Conservation (phyloP, 176 grass and related monocot species). For the Puya raimondii region DNA sequence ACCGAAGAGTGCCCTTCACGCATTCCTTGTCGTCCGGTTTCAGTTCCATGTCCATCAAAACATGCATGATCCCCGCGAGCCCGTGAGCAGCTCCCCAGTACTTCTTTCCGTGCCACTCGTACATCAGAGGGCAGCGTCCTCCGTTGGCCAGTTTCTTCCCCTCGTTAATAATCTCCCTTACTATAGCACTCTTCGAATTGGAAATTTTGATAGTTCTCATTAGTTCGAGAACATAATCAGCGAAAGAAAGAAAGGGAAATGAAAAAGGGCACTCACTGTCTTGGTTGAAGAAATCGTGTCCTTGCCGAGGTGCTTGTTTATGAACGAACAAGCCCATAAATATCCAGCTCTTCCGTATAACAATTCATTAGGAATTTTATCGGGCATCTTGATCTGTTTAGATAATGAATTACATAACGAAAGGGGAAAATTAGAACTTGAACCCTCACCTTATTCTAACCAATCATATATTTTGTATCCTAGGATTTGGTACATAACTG, state of each 20-base stretch:
- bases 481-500: too few relatives aligned
- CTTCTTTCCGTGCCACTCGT: constrained; percentile 77
- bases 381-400: constrained; percentile 56
- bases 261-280: constrained; percentile 37
- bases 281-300: constrained; percentile 38
- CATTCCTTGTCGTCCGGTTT: constrained; percentile 42
- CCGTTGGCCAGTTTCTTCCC: constrained; percentile 55
- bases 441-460: too few relatives aligned
- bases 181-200: constrained; percentile 37
- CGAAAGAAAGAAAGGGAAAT: neutral
- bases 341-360: constrained; percentile 85
- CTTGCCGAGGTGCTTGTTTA: constrained; percentile 66
- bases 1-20: constrained; percentile 64
- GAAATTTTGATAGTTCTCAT: neutral
- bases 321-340: constrained; percentile 89
- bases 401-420: constrained; percentile 3
- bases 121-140: constrained; percentile 59
- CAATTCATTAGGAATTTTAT: constrained; percentile 63
- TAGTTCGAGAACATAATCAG: neutral
- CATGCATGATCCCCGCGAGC: constrained; percentile 81
- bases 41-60: constrained; percentile 62
- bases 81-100: constrained; percentile 90
- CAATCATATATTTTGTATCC: too few relatives aligned
- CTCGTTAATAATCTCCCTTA: constrained; percentile 59
- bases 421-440: neutral